Conservation (phyloP, 2,329 filamentous ascomycete species). For the Nemania sp. region DNA sequence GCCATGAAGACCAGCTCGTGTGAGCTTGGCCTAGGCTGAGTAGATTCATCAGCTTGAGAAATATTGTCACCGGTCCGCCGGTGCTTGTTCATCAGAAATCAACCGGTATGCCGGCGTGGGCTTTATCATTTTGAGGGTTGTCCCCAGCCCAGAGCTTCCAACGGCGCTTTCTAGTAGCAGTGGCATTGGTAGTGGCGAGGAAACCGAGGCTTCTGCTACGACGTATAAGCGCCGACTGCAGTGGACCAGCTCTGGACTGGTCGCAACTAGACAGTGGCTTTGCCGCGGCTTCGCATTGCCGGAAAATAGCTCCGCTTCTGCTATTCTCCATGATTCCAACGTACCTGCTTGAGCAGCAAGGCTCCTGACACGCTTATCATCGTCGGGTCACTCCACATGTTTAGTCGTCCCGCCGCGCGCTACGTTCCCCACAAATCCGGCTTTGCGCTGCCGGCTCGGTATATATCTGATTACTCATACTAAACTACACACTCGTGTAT, state of each 20-base stretch:
- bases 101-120: constrained; percentile 11
- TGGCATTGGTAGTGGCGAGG: too few species aligned
- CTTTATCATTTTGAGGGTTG: constrained; percentile 3
- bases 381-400: constrained; percentile 9
- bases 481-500: too few species aligned
- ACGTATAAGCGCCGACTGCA: constrained; percentile 5
- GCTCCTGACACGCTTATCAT: neutral
- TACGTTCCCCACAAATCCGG: constrained; percentile 14
- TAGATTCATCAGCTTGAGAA: constrained; percentile 8
- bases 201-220: neutral
- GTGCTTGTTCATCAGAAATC: constrained; percentile 2
- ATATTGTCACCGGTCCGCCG: neutral
- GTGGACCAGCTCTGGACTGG: too few species aligned
- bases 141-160: constrained; percentile 4
- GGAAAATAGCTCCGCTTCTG: too few species aligned
- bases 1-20: constrained; percentile 10
- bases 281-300: too few species aligned
- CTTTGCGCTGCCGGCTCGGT: constrained; percentile 3
- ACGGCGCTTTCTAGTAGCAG: neutral
- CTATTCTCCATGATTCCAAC: constrained; percentile 8
- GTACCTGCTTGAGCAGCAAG: constrained; percentile 15
- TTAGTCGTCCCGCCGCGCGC: constrained; percentile 11
- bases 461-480: too few species aligned
- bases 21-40: constrained; percentile 21
- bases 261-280: too few species aligned